Base-by-base conservation (phyloP, 495 filamentous ascomycete genomes). In the Penicillium maclennaniae region DNA sequence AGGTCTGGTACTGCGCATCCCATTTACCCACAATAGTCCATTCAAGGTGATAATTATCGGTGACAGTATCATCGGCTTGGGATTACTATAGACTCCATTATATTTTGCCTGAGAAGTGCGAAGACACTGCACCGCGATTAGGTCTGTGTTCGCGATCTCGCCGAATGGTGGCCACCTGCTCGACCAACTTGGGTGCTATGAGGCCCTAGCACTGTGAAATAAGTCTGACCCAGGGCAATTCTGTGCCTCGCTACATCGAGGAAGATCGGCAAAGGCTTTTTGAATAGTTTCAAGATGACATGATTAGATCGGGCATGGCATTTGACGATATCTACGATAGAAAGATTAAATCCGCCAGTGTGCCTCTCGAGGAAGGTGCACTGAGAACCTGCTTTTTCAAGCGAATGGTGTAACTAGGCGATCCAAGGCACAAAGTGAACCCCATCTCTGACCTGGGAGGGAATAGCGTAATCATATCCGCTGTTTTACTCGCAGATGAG, bases 31-130 rank as follows among this genome's bases (percentile, higher is more conserved):
- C 38, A n/a, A 40, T 40, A 16, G 38, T n/a, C 38, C 38, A 6
- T 40, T 59, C 41, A 51, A 39, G 36, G 77, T 75, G 36, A 68
- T 83, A 41, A 71, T 83, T 39, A 71, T 77, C 10, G 80, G 79
- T 27, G 78, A 72, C 23, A 72, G 73, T 15, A 65, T 81, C 25
- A 62, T 72, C 3, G 76, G 76, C 5, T 60, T 84, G 6, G 70
- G 71, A 6, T 53, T 76, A 6, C 19, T 66, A 67, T n/a, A 66
- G 59, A 12, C 76, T 83, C 55, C 74, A 79, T 57, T 78, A 70
- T 45, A 58, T 78, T 5, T 43, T 83, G 6, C 65, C 81, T 2
- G 80, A 82, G 60, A 59, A 61, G 25, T 53, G 64, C 14, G 34
- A 56, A 7, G 56, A 61, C 6, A 51, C 76, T 21, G 54, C 67